Conservation (phyloP, 768 basidiomycete genomes). For the Lepiota brunneoincarnata region DNA sequence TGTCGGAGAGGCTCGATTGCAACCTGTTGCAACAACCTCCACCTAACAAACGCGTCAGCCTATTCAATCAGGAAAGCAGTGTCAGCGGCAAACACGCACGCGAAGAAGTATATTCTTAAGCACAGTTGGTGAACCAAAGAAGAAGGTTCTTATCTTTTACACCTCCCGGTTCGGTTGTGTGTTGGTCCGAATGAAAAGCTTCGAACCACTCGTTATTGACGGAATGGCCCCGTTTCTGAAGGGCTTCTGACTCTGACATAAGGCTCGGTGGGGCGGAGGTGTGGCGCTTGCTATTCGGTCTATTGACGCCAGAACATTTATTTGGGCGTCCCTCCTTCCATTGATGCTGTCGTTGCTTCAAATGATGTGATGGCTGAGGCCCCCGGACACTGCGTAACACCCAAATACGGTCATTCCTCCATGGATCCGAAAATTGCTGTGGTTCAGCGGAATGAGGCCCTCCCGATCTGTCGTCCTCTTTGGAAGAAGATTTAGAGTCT, state of each 20-base stretch:
- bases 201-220: neutral
- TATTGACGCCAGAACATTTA: neutral
- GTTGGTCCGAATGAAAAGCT: too few relatives aligned
- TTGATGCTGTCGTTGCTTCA: slow-evolving; percentile 7
- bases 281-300: neutral
- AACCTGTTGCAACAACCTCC: neutral
- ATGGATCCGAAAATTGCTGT: neutral
- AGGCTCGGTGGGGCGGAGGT: neutral
- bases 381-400: slow-evolving; percentile 1
- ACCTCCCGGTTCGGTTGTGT: too few relatives aligned
- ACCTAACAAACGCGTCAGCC: neutral
- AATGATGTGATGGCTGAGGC: neutral
- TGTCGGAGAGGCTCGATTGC: too few relatives aligned
- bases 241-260: neutral
- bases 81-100: slow-evolving; percentile 10
- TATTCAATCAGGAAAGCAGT: slow-evolving; percentile 11
- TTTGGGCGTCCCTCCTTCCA: slow-evolving; percentile 4
- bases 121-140: too few relatives aligned
- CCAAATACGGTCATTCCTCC: neutral
- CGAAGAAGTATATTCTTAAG: too few relatives aligned
- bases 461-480: too few relatives aligned
- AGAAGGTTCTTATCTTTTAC: too few relatives aligned
- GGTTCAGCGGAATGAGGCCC: too few relatives aligned
- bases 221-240: neutral
- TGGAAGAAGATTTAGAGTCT: too few relatives aligned